These are phyloP conservation scores for Musa schizocarpa DNA, from an alignment of 176 grass and related monocot genomes.

Conservation along the genomic window DNA sequence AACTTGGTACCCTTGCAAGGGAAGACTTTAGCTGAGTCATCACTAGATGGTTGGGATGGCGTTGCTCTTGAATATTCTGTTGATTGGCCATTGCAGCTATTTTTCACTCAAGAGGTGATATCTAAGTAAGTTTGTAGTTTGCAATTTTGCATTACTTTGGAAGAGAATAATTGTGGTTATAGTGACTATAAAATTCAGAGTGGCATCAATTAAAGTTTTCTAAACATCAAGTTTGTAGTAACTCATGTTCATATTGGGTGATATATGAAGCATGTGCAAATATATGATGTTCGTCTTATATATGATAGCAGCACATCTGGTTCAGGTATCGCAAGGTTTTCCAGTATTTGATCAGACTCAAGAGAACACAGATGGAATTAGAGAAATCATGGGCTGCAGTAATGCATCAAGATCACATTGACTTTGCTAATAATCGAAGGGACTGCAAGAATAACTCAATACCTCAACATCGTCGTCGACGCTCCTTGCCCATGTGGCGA, in stretches of 20 bases:
- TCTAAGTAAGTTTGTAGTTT: slow-evolving; percentile 59
- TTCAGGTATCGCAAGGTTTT: slow-evolving; percentile 93
- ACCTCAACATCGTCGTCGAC: slow-evolving; percentile 41
- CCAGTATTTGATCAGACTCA: slow-evolving; percentile 88
- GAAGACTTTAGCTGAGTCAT: slow-evolving; percentile 50
- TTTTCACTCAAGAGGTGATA: slow-evolving; percentile 93
- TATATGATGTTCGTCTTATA: background rate
- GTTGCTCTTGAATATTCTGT: slow-evolving; percentile 90
- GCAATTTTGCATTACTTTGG: background rate
- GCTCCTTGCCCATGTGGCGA: slow-evolving; percentile 83
- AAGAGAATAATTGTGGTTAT: background rate
- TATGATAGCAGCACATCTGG: slow-evolving; percentile 20
- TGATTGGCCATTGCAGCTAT: slow-evolving; percentile 87
- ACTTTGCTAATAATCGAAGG: slow-evolving; percentile 83
- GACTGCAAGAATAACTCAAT: slow-evolving; percentile 51
- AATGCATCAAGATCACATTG: slow-evolving; percentile 94
- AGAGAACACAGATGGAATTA: slow-evolving; percentile 98
- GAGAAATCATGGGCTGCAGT: slow-evolving; percentile 97
- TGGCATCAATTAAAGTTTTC: background rate
- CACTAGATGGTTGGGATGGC: slow-evolving; percentile 88
- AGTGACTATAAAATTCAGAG: background rate
- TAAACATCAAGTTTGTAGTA: background rate
- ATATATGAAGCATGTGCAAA: background rate
- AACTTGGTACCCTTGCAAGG: slow-evolving; percentile 44
- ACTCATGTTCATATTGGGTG: slow-evolving; percentile 14